Evolutionary conservation across 1,139 yeast species (phyloP), one percentile per base, ranked within the genome.

Genomic region (Nakaseomyces nivariensis): DNA sequence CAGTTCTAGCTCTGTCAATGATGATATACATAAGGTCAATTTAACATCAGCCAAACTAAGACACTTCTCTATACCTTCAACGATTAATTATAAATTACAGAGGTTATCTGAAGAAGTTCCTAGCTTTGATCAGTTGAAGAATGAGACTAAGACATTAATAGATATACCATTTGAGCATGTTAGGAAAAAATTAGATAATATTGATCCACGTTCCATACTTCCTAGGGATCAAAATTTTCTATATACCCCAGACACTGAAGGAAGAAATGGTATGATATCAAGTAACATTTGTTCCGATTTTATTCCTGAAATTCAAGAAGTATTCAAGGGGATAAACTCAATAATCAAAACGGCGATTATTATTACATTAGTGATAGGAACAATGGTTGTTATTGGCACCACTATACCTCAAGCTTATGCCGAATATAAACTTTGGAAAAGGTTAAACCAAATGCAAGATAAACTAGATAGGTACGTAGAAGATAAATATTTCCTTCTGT

Each of bases 51-150:
- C 69, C 3, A 68, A 77, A 0, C 71, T 90, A 54, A 69, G 73
- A 50, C 71, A 82, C 53, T 66, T 92, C 49, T 63, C 76, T 11
- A 84, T 92, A 5, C 88, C 96, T 1, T 59, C 75, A 0, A 68
- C 79, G 0, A 77, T 87, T 38, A 75, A 83, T 55, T 61, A 64
- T 1, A 75, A 79, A 34, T 69, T 88, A 10, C 74, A 75, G 5
- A 57, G 60, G 0, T 62, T 85, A 37, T 68, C 71, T 34, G 65
- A 64, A 1, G 68, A 77, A 10, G 67, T 84, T 0, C 92, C 89
- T 0, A 74, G 77, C 49, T 81, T 82, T 58, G 76, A 74, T 3
- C 72, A 71, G 4, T 82, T 82, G 4, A 73, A 76, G 59, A 73
- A 74, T 50, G 72, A 71, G 17, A 77, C 85, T 0, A 73, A 72